Base-by-base conservation (phyloP, 306 rosid genomes). In the Hippophae tibetana region DNA sequence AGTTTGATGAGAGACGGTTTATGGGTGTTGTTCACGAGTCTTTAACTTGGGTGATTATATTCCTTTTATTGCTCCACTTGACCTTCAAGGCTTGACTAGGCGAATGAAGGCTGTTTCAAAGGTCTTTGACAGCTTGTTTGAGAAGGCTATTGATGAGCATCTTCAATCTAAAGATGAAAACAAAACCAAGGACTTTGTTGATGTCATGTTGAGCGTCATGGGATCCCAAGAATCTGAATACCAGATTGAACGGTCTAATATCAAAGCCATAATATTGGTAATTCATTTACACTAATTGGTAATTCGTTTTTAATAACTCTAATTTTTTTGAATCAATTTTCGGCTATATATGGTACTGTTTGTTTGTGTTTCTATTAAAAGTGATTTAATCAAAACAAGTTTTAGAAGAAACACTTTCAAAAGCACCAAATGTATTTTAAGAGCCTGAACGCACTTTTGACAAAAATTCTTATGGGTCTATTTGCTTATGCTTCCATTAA, bases 241-340 rank as follows among this genome's bases (percentile, higher is more conserved):
- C 60, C 40, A 6, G 8, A 55, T 72, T 10, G 64, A 54, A 43
- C 26, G 69, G 49, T 9, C 64, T 7, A 18, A 72, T 11, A 42
- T 73, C 73, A 73, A 73, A 57, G 78, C 69, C 38, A 57, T 67
- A 7, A 56, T 73, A 7, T 3, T 56, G 65, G 78, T 67, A 61
- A 13, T 31, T 9, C 3, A 1, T 9, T 8, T 1, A 7, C 9
- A 13, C 14, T 6, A 6, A 8, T 12, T 12, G 7, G 9, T 62
- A n/a, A 3, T 1, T 25, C 10, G 52, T 5, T 48, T 1, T 11
- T 11, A 8, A 9, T 47, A 4, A 4, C 6, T 47, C 9, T 47
- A 0, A 9, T 47, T 9, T 47, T 8, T 10, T 9, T 47, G 50
- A 4, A 47, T 47, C 6, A 7, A 9, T 47, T 47, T 47, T 8